Evolutionary conservation across 2,329 filamentous ascomycete species (phyloP).

Genomic region (Sarocladium kiliense): DNA sequence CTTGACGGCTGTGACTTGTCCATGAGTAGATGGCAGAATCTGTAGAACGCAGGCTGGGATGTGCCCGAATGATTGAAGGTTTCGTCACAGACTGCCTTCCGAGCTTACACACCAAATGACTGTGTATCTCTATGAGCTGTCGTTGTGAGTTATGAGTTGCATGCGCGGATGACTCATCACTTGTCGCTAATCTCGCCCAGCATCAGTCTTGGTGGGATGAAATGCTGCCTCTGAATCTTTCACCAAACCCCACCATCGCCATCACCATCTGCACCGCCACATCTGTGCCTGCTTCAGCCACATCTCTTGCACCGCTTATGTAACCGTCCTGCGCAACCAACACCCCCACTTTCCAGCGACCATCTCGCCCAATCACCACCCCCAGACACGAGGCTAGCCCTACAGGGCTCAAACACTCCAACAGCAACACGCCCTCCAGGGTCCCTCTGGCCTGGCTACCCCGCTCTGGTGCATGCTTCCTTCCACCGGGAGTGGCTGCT

Average conservation of each 20-base stretch:
- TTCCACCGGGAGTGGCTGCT: background rate
- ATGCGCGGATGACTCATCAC: background rate
- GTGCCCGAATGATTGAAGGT: no score
- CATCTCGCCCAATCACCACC: background rate
- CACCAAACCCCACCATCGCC: background rate
- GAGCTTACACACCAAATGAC: no score
- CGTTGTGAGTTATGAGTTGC: no score
- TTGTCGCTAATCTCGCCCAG: background rate
- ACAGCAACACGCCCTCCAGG: background rate
- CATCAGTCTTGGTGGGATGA: background rate
- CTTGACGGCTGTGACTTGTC: background rate
- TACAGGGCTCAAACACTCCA: slow-evolving; percentile 8
- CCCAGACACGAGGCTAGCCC: slow-evolving; percentile 7
- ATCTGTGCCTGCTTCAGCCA: background rate
- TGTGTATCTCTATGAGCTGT: no score
- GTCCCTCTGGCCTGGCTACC: background rate
- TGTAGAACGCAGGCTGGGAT: background rate
- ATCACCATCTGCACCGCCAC: slow-evolving; percentile 2
- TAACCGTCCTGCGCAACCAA: background rate
- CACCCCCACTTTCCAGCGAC: background rate
- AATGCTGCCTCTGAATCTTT: background rate
- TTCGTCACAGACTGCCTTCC: no score
- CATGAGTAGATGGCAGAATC: background rate
- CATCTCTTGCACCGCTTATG: background rate
- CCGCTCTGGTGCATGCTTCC: background rate